phyloP scores from a whole-genome alignment of 805 yeast species.

The Metschnikowia borealis region DNA sequence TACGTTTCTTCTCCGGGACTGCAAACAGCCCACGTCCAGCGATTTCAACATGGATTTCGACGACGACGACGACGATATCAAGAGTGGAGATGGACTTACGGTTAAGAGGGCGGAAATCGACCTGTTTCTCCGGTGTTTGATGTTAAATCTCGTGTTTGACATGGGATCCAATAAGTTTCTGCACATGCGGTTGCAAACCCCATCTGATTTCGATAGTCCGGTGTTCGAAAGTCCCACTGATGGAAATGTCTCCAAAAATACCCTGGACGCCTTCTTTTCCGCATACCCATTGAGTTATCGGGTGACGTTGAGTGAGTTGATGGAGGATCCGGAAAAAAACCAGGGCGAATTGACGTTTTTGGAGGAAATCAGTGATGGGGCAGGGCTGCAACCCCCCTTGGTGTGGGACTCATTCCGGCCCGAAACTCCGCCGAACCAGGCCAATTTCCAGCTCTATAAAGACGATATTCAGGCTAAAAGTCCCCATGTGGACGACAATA shows the following conservation, averaged over 20 bases:
- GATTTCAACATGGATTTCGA: constrained; percentile 34
- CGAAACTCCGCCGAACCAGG: constrained; percentile 14
- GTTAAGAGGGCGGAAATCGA: constrained; percentile 27
- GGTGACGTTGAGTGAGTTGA: constrained; percentile 33
- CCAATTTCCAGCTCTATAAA: constrained; percentile 21
- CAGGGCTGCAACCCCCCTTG: neutral
- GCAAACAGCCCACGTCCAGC: constrained; percentile 14
- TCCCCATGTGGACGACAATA: constrained; percentile 17
- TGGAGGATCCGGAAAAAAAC: constrained; percentile 22
- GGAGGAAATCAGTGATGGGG: constrained; percentile 29
- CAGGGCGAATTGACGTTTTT: constrained; percentile 34
- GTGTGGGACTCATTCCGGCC: constrained; percentile 34
- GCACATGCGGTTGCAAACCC: constrained; percentile 13
- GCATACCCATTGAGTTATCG: constrained; percentile 32
- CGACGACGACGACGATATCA: constrained; percentile 34
- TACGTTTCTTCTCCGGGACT: constrained; percentile 32
- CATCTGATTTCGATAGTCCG: constrained; percentile 7
- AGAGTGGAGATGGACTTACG: constrained; percentile 27
- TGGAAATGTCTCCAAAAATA: constrained; percentile 15
- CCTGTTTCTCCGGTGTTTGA: constrained; percentile 36
- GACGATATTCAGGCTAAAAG: constrained; percentile 7
- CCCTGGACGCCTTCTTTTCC: constrained; percentile 20
- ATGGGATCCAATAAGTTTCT: constrained; percentile 24
- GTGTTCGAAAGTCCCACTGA: constrained; percentile 12
- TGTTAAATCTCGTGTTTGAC: constrained; percentile 39